Evolutionary conservation across 2,329 filamentous ascomycete genomes (phyloP).

Genomic region (Moelleriella libera): DNA sequence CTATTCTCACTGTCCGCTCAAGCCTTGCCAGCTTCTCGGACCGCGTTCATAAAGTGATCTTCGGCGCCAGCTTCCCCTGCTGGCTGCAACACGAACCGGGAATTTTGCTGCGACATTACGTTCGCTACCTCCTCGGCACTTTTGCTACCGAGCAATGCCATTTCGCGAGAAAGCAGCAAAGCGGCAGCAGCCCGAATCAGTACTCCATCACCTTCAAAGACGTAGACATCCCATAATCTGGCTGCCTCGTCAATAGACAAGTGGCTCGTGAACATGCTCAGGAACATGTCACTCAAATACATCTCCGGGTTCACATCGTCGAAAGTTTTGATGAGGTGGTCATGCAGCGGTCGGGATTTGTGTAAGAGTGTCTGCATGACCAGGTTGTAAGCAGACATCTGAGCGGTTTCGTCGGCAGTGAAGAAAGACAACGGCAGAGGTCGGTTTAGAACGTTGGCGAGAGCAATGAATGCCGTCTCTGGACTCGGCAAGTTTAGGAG

Average conservation of each 20-base stretch:
- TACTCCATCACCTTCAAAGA: slow-evolving; percentile 66
- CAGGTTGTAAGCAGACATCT: slow-evolving; percentile 53
- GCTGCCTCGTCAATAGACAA: slow-evolving; percentile 56
- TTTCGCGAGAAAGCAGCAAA: slow-evolving; percentile 40
- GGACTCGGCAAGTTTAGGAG: slow-evolving; percentile 56
- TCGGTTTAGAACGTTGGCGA: slow-evolving; percentile 68
- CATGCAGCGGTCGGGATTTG: slow-evolving; percentile 50
- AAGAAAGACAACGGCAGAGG: slow-evolving; percentile 64
- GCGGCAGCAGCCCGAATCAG: slow-evolving; percentile 60
- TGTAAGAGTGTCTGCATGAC: slow-evolving; percentile 51
- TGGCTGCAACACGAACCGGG: slow-evolving; percentile 16
- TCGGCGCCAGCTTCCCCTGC: slow-evolving; percentile 31
- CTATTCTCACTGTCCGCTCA: slow-evolving; percentile 4
- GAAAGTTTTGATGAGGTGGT: slow-evolving; percentile 43
- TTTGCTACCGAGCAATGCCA: slow-evolving; percentile 32
- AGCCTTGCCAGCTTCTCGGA: slow-evolving; percentile 20
- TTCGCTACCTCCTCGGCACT: slow-evolving; percentile 27
- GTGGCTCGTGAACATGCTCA: slow-evolving; percentile 46
- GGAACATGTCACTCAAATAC: slow-evolving; percentile 49
- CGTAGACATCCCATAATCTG: slow-evolving; percentile 68
- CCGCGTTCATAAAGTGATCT: slow-evolving; percentile 23
- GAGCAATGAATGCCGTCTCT: slow-evolving; percentile 50
- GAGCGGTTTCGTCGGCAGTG: slow-evolving; percentile 53
- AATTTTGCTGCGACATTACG: slow-evolving; percentile 18
- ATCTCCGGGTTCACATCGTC: slow-evolving; percentile 29